Conservation (phyloP, 441 rosid species). For the Erodium trifolium region DNA sequence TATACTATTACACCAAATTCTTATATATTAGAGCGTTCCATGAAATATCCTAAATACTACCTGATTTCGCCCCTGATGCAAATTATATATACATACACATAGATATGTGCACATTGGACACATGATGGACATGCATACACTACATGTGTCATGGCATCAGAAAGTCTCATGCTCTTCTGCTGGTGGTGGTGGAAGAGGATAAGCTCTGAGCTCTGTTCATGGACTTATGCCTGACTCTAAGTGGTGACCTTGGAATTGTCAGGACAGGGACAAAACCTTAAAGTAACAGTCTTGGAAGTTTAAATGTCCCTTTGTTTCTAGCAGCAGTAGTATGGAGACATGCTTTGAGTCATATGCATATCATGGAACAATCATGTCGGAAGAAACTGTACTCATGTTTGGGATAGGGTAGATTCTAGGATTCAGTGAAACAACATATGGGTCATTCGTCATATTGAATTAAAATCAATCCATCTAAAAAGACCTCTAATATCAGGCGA, state of each 20-base stretch:
- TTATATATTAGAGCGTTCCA: no score
- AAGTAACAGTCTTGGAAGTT: neutral
- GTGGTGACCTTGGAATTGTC: neutral
- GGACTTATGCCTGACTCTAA: no score
- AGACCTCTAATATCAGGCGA: no score
- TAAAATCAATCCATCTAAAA: no score
- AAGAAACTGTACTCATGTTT: neutral
- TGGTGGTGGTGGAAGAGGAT: no score
- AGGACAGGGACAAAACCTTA: conserved; percentile 4
- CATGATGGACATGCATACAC: neutral
- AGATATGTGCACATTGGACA: no score
- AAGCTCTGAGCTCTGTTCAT: no score
- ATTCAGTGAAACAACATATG: no score
- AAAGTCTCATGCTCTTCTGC: neutral
- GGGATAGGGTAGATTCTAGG: neutral
- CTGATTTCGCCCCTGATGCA: no score
- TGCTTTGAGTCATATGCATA: conserved; percentile 6
- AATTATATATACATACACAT: neutral
- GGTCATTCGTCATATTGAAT: no score
- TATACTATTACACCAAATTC: no score
- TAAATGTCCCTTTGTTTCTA: conserved; percentile 1
- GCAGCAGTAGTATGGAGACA: neutral
- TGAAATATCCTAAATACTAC: no score
- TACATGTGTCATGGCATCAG: neutral
- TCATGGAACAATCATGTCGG: neutral